Percentiles rank a stretch among this genome's conserved stretches.
Conservation (phyloP, 139 green algal species). For the Haematococcus sp. region DNA sequence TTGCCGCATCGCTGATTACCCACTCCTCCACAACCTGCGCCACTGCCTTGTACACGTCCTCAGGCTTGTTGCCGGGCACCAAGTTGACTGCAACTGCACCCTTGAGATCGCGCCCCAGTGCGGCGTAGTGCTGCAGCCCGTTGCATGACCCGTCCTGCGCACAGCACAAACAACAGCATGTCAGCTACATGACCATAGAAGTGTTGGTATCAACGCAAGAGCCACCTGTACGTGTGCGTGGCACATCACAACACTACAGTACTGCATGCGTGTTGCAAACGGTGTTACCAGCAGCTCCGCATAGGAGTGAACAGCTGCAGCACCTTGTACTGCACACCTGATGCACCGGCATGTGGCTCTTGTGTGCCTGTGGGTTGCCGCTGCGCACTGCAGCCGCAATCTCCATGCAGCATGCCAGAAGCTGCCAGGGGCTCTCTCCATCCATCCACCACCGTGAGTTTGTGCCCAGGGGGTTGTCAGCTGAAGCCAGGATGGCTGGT, state of each 20-base stretch:
- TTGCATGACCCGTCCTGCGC: slow-evolving; percentile 94
- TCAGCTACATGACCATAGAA: too few species aligned
- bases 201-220: too few species aligned
- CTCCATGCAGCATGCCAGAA: slow-evolving; percentile 89
- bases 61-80: slow-evolving; percentile 54
- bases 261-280: neutral
- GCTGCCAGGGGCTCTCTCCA: slow-evolving; percentile 89
- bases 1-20: slow-evolving; percentile 8
- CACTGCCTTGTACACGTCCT: slow-evolving; percentile 83
- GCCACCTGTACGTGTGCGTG: too few species aligned
- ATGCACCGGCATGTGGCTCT: slow-evolving; percentile 52
- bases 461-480: slow-evolving; percentile 19
- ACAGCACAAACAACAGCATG: neutral
- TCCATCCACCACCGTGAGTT: slow-evolving; percentile 70
- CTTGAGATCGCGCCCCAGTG: slow-evolving; percentile 76
- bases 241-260: too few species aligned
- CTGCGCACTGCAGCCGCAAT: slow-evolving; percentile 61
- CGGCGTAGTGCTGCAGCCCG: slow-evolving; percentile 97
- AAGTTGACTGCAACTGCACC: slow-evolving; percentile 89
- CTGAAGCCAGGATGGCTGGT: slow-evolving; percentile 17
- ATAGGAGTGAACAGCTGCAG: neutral
- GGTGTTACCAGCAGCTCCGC: neutral
- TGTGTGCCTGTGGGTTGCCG: slow-evolving; percentile 60
- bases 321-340: slow-evolving; percentile 17
- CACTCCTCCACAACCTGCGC: neutral